Percentiles rank a stretch among this genome's conserved stretches.
Evolutionary conservation across 1,284 basidiomycete genomes (phyloP).

Genomic region (Mycena citricolor): DNA sequence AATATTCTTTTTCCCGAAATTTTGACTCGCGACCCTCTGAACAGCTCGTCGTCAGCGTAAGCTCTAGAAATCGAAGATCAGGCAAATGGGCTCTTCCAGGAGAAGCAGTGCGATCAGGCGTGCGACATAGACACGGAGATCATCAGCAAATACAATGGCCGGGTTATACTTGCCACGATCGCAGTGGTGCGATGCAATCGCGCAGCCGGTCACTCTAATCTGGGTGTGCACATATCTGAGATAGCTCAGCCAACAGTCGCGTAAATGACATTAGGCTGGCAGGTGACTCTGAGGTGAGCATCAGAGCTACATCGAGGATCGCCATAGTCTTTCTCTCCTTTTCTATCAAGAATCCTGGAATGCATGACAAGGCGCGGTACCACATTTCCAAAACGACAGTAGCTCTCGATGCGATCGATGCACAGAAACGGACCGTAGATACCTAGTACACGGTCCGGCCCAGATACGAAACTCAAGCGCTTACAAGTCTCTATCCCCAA

Average conservation of each 20-base stretch:
- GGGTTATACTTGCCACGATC: slow-evolving; percentile 16
- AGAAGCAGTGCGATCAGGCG: slow-evolving; percentile 10
- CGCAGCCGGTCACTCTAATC: slow-evolving; percentile 17
- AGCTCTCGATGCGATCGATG: slow-evolving; percentile 17
- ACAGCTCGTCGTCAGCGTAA: too few species aligned
- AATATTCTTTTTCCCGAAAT: too few species aligned
- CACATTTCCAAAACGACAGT: slow-evolving; percentile 5
- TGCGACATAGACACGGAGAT: slow-evolving; percentile 12
- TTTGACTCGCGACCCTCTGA: too few species aligned
- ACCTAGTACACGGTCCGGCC: slow-evolving; percentile 10
- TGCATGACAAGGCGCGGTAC: slow-evolving; percentile 9
- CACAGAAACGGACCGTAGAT: slow-evolving; percentile 4
- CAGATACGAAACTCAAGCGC: slow-evolving; percentile 12
- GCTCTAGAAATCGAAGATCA: slow-evolving; percentile 15
- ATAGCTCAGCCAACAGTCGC: too few species aligned
- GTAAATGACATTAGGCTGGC: too few species aligned
- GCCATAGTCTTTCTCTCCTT: slow-evolving; percentile 14
- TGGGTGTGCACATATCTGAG: slow-evolving; percentile 2
- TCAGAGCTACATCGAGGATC: slow-evolving; percentile 17
- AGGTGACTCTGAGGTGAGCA: too few species aligned
- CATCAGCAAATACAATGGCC: slow-evolving; percentile 15
- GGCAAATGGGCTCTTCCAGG: slow-evolving; percentile 14
- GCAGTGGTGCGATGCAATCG: slow-evolving; percentile 12
- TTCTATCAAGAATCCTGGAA: neutral
- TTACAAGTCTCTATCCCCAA: neutral